These are phyloP conservation scores for Ganoderma multipileum DNA, from an alignment of 1,284 basidiomycete species.

Conservation along the genomic window DNA sequence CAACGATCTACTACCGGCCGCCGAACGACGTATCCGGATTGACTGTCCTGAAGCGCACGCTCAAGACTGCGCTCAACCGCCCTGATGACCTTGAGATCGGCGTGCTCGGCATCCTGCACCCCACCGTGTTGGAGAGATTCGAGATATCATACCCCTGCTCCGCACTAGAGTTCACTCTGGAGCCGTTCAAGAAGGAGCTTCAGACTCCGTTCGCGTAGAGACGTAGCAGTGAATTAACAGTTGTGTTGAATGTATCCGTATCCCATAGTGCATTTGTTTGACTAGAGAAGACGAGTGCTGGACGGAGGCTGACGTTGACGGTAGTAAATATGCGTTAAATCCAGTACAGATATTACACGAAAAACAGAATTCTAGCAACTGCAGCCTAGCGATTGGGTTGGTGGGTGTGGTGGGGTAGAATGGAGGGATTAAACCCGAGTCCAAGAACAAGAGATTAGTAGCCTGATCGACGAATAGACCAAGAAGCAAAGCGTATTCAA, in stretches of 20 bases:
- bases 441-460: slow-evolving; percentile 27
- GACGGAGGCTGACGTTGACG: not conserved
- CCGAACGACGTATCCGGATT: slow-evolving; percentile 43
- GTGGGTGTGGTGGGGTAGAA: slow-evolving; percentile 12
- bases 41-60: slow-evolving; percentile 39
- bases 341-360: slow-evolving; percentile 5
- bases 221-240: slow-evolving; percentile 11
- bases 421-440: slow-evolving; percentile 10
- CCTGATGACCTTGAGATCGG: slow-evolving; percentile 77
- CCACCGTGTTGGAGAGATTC: slow-evolving; percentile 89
- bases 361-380: slow-evolving; percentile 7
- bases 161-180: slow-evolving; percentile 91
- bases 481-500: slow-evolving; percentile 21
- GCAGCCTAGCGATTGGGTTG: not conserved
- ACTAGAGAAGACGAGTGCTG: not conserved
- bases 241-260: slow-evolving; percentile 12
- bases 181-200: slow-evolving; percentile 84
- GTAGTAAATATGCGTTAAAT: slow-evolving; percentile 3
- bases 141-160: slow-evolving; percentile 97
- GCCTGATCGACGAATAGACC: slow-evolving; percentile 1
- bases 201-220: slow-evolving; percentile 35
- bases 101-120: slow-evolving; percentile 89
- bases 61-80: slow-evolving; percentile 42
- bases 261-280: not conserved
- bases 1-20: slow-evolving; percentile 87